Evolutionary conservation across 768 basidiomycete genomes (phyloP).

Genomic region (Suillus spraguei): DNA sequence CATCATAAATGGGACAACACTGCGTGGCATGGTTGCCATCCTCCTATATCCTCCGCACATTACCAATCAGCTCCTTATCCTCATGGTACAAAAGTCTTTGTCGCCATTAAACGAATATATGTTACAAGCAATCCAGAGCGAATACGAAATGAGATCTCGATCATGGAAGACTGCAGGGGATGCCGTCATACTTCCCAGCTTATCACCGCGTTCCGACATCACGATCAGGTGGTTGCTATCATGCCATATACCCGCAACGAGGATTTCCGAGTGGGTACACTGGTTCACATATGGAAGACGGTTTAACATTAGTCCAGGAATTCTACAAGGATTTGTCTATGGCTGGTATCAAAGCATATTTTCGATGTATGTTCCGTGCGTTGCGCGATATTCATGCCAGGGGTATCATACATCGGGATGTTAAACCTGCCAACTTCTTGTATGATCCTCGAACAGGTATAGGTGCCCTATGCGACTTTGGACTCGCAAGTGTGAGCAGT

Average conservation of each 20-base stretch:
- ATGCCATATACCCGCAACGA: constrained; percentile 93
- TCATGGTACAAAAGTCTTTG: constrained; percentile 61
- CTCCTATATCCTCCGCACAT: constrained; percentile 61
- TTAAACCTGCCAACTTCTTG: constrained; percentile 97
- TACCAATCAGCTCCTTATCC: constrained; percentile 55
- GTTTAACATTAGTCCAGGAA: constrained; percentile 47
- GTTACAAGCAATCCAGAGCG: constrained; percentile 93
- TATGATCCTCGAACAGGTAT: constrained; percentile 83
- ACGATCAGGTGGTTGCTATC: constrained; percentile 91
- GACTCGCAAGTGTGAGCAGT: constrained; percentile 83
- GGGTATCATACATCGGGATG: constrained; percentile 92
- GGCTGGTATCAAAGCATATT: constrained; percentile 79
- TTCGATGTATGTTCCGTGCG: constrained; percentile 89
- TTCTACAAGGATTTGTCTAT: constrained; percentile 79
- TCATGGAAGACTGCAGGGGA: constrained; percentile 84
- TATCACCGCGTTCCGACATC: constrained; percentile 89
- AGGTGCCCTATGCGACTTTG: constrained; percentile 93
- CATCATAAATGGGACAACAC: constrained; percentile 77
- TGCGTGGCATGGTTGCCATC: constrained; percentile 72
- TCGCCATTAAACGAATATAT: constrained; percentile 96
- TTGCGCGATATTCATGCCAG: constrained; percentile 86
- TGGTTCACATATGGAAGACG: constrained; percentile 1
- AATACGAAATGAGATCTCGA: constrained; percentile 90
- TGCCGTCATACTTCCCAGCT: constrained; percentile 90
- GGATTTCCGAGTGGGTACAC: constrained; percentile 84